phyloP scores from a whole-genome alignment of 805 yeast species.

The Pichia paraexigua region DNA sequence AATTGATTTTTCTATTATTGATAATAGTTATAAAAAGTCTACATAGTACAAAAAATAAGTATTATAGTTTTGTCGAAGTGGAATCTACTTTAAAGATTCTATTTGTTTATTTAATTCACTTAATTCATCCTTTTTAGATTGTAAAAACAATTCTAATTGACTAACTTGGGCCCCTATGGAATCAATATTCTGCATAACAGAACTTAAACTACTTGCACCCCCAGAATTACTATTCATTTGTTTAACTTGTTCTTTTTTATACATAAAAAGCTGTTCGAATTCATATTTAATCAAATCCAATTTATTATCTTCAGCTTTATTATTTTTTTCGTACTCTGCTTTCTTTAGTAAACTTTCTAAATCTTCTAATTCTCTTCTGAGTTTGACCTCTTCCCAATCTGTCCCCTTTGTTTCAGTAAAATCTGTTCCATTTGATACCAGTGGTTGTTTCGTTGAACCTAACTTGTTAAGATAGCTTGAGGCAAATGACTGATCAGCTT shows the following conservation, averaged over 20 bases:
- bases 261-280: constrained; percentile 72
- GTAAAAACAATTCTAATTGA: constrained; percentile 61
- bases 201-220: constrained; percentile 33
- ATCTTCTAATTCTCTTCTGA: constrained; percentile 69
- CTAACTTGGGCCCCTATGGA: constrained; percentile 70
- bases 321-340: constrained; percentile 43
- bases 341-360: constrained; percentile 57
- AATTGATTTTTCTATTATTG: too few species aligned
- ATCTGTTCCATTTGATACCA: constrained; percentile 47
- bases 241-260: constrained; percentile 56
- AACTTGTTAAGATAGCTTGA: constrained; percentile 47
- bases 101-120: constrained; percentile 36
- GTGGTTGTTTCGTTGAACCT: constrained; percentile 33
- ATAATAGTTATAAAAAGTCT: background rate
- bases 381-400: constrained; percentile 88
- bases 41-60: background rate
- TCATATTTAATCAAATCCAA: constrained; percentile 43
- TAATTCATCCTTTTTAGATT: constrained; percentile 54
- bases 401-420: constrained; percentile 66
- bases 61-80: background rate
- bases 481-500: constrained; percentile 38
- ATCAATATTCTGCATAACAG: constrained; percentile 53
- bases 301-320: constrained; percentile 23
- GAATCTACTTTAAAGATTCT: constrained; percentile 12
- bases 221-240: constrained; percentile 27